Base-by-base conservation (phyloP, 2,329 filamentous ascomycete species). In the Didymellaceae sp. region DNA sequence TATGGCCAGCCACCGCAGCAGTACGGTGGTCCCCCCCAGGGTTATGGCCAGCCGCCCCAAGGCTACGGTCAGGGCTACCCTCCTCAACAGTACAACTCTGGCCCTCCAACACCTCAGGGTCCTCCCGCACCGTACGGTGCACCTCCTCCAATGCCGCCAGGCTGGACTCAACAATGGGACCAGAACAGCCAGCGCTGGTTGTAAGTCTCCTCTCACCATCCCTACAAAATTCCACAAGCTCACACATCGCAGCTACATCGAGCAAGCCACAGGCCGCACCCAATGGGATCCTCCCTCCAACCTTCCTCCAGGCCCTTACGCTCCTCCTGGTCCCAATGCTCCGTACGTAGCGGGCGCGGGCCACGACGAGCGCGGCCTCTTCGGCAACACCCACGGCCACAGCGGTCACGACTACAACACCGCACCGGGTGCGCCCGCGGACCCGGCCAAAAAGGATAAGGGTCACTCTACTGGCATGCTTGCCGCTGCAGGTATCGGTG, bases 91-190 rank as follows among this genome's bases (percentile, higher is more conserved):
- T 63, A 61, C 22, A 63, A 60, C 7, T 53, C 59, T 9, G 54
- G 52, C 25, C 45, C 61, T 30, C 63, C 69, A 9, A 63, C 66
- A 9, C 65, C 66, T 11, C 57, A 64, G 25, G 67, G 68, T 5
- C 67, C 67, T 31, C 68, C 68, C 6, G 64, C 65, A 5, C 62
- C 62, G 46, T 71, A 63, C 50, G 66, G 74, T 80, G 85, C 18
- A 75, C 81, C 53, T 75, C 87, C 57, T 79, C 86, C 18, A 65
- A 77, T 40, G 64, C 69, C 69, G 2, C 68, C 68, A 6, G 86
- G 86, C 58, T 89, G 86, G 86, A 74, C 76, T 21, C 77, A 84
- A 18, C 81, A 86, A 68, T 89, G 81, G 72, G 86, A 89, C 58
- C 79, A 82, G 49, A 77, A 76, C 50, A 75, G 78, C 52, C 82